Evolutionary conservation across 192 early-diverging fungal genomes (phyloP), one percentile per base, ranked within the genome.

Genomic region (Phlyctochytrium arcticum): DNA sequence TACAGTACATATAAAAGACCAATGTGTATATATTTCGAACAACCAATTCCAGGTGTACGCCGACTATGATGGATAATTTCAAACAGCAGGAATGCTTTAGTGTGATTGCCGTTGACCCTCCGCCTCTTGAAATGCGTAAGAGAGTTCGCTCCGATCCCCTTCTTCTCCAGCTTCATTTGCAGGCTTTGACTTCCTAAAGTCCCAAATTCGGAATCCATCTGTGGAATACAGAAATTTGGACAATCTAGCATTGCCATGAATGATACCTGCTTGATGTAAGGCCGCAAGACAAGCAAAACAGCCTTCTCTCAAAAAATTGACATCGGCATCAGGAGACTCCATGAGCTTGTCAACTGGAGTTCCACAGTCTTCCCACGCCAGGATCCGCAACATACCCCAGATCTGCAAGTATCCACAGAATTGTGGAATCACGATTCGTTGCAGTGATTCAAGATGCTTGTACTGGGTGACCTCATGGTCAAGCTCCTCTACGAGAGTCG

Each of bases 341-440:
- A 44, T 21, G 1, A 44, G 42, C 21, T 44, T 44, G 0, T 0
- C 42, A n/a, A 44, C 42, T 44, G 42, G 21, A n/a, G 42, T 2
- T 44, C 59, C 59, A 30, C 59, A 60, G 39, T 60, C 59, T 33
- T 60, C 59, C 1, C 44, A 24, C 2, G 29, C 44, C 1, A 60
- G 37, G 3, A 60, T 60, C 27, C 31, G 37, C 39, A 60, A 37
- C 59, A 60, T 60, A 17, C 48, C 4, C 59, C 59, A 2, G 10
- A 60, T 29, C 33, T 33, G 27, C 12, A 60, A 31, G 6, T 60
- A 60, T 7, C 27, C 59, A 5, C 44, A 7, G 29, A 60, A 23
- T n/a, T 29, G 37, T 5, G 44, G 59, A 7, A 60, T 60, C 12
- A 17, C 27, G 27, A 19, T 6, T 27, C 59, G 42, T 4, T 6